A percentile compares a stretch with the other conserved stretches of the same genome.
Evolutionary conservation across 495 filamentous ascomycete genomes (phyloP).

Genomic region (Arthonia radiata): DNA sequence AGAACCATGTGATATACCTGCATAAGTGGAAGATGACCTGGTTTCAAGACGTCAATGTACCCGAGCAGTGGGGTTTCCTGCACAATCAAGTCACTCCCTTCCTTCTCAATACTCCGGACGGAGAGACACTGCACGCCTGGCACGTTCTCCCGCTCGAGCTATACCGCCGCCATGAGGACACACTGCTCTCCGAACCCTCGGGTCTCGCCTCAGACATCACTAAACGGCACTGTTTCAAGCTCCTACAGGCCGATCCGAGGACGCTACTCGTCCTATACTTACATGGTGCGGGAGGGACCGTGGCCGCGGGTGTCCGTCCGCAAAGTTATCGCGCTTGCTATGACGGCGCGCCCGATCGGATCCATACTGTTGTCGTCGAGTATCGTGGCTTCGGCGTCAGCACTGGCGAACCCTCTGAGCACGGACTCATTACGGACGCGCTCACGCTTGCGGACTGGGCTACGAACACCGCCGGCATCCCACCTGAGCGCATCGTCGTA

Average conservation of each 20-base stretch:
- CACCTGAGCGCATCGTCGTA: slow-evolving; percentile 47
- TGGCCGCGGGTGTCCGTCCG: slow-evolving; percentile 36
- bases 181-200: slow-evolving; percentile 22
- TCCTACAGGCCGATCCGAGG: slow-evolving; percentile 37
- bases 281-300: slow-evolving; percentile 32
- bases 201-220: slow-evolving; percentile 30
- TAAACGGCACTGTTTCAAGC: slow-evolving; percentile 25
- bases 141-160: slow-evolving; percentile 42
- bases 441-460: slow-evolving; percentile 47
- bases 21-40: slow-evolving; percentile 6
- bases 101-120: slow-evolving; percentile 28
- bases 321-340: slow-evolving; percentile 37
- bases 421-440: slow-evolving; percentile 9
- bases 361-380: slow-evolving; percentile 31
- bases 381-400: slow-evolving; percentile 14
- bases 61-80: too few species aligned
- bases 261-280: slow-evolving; percentile 28
- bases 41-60: too few species aligned
- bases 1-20: too few species aligned
- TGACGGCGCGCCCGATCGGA: slow-evolving; percentile 25
- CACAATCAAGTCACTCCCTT: slow-evolving; percentile 47
- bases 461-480: slow-evolving; percentile 32
- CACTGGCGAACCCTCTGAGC: slow-evolving; percentile 9
- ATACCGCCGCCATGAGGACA: slow-evolving; percentile 29
- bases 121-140: slow-evolving; percentile 40